These are phyloP conservation scores for Daedalea quercina DNA, from an alignment of 768 basidiomycete genomes.

Conservation along the genomic window DNA sequence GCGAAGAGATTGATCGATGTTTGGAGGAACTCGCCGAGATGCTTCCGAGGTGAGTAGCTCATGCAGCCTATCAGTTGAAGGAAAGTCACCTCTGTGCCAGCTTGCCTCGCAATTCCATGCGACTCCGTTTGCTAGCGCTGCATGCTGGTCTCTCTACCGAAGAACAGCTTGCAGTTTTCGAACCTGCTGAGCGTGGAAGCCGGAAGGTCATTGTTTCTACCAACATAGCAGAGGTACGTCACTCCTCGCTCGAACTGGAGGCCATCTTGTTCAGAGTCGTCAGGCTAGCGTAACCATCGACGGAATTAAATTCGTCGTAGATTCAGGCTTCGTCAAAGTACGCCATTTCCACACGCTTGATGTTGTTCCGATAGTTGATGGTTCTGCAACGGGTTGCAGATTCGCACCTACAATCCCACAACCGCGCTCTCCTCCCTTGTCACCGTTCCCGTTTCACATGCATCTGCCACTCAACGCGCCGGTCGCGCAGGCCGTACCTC, in stretches of 20 bases:
- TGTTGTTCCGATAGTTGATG: background rate
- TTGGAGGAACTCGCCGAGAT: conserved; percentile 76
- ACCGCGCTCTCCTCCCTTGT: conserved; percentile 80
- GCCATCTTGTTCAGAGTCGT: background rate
- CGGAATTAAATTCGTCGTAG: conserved; percentile 89
- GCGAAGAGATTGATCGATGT: conserved; percentile 93
- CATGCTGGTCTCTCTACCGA: conserved; percentile 86
- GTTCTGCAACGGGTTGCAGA: conserved; percentile 35
- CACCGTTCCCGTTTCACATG: conserved; percentile 76
- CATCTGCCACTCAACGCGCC: conserved; percentile 89
- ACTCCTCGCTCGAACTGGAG: background rate
- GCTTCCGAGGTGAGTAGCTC: conserved; percentile 51
- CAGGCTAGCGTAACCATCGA: conserved; percentile 97
- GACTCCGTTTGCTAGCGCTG: conserved; percentile 65
- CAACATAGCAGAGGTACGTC: conserved; percentile 84
- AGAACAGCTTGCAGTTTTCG: conserved; percentile 85
- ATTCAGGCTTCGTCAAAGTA: conserved; percentile 95
- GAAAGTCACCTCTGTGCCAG: conserved; percentile 22
- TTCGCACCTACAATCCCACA: conserved; percentile 84
- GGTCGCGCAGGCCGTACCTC: conserved; percentile 94
- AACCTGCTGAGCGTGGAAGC: conserved; percentile 61
- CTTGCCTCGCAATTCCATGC: conserved; percentile 46
- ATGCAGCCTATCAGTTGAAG: background rate
- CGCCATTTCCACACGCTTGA: background rate
- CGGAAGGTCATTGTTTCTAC: conserved; percentile 92